A percentile compares a stretch with the other conserved stretches of the same genome.
Conservation (phyloP, 2,329 filamentous ascomycete species). For the Epichloe baconii region DNA sequence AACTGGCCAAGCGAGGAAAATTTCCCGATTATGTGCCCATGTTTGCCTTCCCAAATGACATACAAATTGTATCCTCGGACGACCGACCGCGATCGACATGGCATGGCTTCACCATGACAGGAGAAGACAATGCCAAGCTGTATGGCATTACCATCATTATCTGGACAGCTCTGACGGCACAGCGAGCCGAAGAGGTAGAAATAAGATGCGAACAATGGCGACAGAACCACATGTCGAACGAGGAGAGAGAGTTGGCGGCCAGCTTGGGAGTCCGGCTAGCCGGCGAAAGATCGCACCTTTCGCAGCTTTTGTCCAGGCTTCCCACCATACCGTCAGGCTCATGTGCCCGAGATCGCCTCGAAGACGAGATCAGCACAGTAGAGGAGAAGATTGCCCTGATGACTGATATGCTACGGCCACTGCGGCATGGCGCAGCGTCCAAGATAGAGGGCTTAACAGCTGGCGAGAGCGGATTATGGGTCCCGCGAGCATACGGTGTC, state of each 20-base stretch:
- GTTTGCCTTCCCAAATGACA: slow-evolving; percentile 98
- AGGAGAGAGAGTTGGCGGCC: slow-evolving; percentile 82
- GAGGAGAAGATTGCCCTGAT: slow-evolving; percentile 96
- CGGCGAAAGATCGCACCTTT: slow-evolving; percentile 77
- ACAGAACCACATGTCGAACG: slow-evolving; percentile 76
- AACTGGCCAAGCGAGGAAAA: slow-evolving; percentile 63
- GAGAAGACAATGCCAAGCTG: slow-evolving; percentile 78
- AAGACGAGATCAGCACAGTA: slow-evolving; percentile 88
- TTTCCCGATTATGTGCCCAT: slow-evolving; percentile 98
- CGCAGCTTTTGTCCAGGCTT: slow-evolving; percentile 71
- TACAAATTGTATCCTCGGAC: slow-evolving; percentile 90
- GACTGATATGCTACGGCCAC: slow-evolving; percentile 85
- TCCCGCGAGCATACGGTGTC: slow-evolving; percentile 84
- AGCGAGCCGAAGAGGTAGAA: slow-evolving; percentile 74
- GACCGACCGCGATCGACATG: slow-evolving; percentile 90
- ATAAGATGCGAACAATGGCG: slow-evolving; percentile 72
- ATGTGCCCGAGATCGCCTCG: slow-evolving; percentile 65
- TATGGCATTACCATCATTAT: slow-evolving; percentile 86
- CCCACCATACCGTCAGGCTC: slow-evolving; percentile 72
- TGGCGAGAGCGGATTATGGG: slow-evolving; percentile 92
- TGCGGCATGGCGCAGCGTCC: slow-evolving; percentile 85
- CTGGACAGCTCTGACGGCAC: slow-evolving; percentile 76
- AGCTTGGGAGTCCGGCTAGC: slow-evolving; percentile 84
- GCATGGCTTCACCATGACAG: slow-evolving; percentile 98
- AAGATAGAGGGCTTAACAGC: slow-evolving; percentile 96